These are phyloP conservation scores for Cymbopogon citratus DNA, from an alignment of 176 grass and related monocot genomes.

Conservation along the genomic window DNA sequence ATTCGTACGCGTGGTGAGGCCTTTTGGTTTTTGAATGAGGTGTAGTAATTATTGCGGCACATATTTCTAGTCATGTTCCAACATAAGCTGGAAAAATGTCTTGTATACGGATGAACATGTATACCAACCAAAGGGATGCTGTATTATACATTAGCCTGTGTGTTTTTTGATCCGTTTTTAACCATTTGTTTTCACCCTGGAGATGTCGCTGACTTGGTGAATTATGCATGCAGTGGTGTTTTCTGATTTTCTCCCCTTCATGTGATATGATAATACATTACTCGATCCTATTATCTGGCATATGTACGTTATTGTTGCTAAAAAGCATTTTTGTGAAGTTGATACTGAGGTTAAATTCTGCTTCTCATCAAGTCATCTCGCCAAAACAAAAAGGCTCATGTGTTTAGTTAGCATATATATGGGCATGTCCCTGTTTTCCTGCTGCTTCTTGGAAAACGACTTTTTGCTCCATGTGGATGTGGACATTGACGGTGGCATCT, in stretches of 20 bases:
- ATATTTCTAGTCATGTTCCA: constrained; percentile 55
- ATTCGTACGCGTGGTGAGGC: constrained; percentile 38
- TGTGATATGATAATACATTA: constrained; percentile 2
- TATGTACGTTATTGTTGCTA: neutral
- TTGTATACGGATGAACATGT: constrained; percentile 49
- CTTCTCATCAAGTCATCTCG: no score
- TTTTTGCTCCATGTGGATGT: no score
- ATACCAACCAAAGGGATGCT: constrained; percentile 47
- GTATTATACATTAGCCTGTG: constrained; percentile 48
- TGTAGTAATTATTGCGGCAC: constrained; percentile 58
- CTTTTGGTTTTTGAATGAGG: constrained; percentile 54
- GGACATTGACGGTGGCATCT: no score
- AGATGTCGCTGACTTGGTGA: constrained; percentile 31
- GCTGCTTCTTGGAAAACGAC: no score
- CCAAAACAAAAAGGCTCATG: no score
- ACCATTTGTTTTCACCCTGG: constrained; percentile 34
- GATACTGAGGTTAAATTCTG: no score
- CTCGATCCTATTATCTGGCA: neutral
- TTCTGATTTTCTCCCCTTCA: neutral
- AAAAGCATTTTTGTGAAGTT: no score
- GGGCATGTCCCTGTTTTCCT: no score
- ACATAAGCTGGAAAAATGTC: constrained; percentile 51
- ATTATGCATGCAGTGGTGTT: neutral
- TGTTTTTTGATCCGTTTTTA: constrained; percentile 34
- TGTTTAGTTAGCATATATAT: no score